Evolutionary conservation across 2,329 filamentous ascomycete species (phyloP).

Genomic region (Chrysosporium keratinophilum): DNA sequence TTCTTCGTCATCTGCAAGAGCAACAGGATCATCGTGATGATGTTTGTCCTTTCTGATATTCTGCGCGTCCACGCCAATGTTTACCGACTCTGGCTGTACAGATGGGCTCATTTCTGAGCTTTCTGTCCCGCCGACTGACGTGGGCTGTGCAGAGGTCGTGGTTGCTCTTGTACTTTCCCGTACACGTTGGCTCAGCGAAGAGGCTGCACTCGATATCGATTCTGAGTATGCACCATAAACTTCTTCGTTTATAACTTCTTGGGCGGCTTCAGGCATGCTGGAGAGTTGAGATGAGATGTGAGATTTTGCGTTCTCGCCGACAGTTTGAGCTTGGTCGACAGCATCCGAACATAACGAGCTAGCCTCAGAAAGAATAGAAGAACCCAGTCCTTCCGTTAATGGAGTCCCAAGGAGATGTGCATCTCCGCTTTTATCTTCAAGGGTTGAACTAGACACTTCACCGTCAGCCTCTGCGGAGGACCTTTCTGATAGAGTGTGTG

Average conservation of each 20-base stretch:
- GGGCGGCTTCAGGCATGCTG: neutral
- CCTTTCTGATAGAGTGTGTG: neutral
- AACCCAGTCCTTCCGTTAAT: neutral
- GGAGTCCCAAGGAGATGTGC: neutral
- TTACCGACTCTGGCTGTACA: too few species aligned
- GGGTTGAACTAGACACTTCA: neutral
- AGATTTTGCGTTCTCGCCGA: neutral
- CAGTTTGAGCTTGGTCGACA: neutral
- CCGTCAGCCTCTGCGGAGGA: neutral
- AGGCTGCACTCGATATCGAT: neutral
- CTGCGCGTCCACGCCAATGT: neutral
- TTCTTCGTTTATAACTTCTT: neutral
- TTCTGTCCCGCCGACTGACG: neutral
- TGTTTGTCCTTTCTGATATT: neutral
- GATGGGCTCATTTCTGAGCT: neutral
- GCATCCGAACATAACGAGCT: neutral
- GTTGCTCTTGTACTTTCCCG: neutral
- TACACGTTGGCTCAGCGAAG: neutral
- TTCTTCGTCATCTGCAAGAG: neutral
- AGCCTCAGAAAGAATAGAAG: neutral
- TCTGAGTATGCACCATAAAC: neutral
- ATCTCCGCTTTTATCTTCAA: neutral
- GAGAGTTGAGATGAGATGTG: neutral
- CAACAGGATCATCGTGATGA: neutral
- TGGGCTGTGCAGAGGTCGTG: neutral